Evolutionary conservation across 108 stramenopile genomes (phyloP), one percentile per base, ranked within the genome.

Genomic region (Epithemia pelagica): DNA sequence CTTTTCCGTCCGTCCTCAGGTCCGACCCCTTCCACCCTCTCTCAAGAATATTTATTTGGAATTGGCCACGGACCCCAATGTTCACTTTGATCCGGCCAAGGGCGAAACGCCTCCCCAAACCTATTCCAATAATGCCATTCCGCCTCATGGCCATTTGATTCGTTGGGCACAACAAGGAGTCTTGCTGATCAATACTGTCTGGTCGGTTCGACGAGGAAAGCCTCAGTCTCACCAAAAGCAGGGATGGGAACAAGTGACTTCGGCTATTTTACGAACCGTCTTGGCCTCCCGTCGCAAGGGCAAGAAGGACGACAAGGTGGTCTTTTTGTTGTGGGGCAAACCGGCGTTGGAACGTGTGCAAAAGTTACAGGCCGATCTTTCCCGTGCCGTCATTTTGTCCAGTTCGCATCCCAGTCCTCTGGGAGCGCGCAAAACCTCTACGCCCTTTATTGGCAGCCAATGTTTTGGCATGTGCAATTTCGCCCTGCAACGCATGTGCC

Each of bases 241-340:
- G 28, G 98, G 99, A 18, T 99, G 99, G 99, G 95, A 99, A 66
- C 75, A 77, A 0, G 95, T 99, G 64, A 99, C 99, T 0, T 93
- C 96, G 75, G 77, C 78, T 5, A 73, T 98, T 51, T 80, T 99
- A 57, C 74, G 76, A 18, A 62, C 63, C 10, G 62, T 91, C 10
- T 72, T 72, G 51, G 55, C 68, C 21, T 10, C 37, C 37, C 33
- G 63, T 26, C 69, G 26, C 25, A 27, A 52, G 22, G 23, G 22
- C 56, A 57, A 33, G 24, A 25, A 60, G 22, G 24, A 37, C 0
- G 52, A 63, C 20, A 25, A 56, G 23, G 68, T 97, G n/a, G 99
- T 98, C 2, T 98, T 98, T 74, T 64, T 99, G 65, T 69, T 98
- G n/a, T 99, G 99, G 99, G 99, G 99, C 3, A 90, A 90, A 52